Base-by-base conservation (phyloP, 73 alveolate species). In the Stentor roeselii region DNA sequence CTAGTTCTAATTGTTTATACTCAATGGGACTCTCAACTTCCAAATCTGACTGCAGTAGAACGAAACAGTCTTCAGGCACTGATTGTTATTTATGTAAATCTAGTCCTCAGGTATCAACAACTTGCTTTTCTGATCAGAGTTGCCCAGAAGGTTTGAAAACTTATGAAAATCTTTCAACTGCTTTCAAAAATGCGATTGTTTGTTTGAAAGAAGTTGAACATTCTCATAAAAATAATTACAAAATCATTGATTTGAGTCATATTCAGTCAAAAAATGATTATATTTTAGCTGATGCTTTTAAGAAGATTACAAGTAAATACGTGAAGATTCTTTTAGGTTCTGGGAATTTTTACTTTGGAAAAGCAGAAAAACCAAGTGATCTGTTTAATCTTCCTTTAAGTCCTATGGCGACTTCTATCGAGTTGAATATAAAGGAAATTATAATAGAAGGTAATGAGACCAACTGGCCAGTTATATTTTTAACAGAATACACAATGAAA, bases 21-120 rank as follows among this genome's bases (percentile, higher is more conserved):
- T 67, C 42, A 27, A 67, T 67, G 80, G 80, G 80, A 27, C 34
- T 21, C 14, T 67, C 37, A 2, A 67, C 80, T 67, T 21, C 11
- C 14, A 67, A 34, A n/a, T 21, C n/a, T 30, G 14, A 36, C 1
- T 67, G 80, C 41, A 21, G 42, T 30, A 67, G 67, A 50, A 50
- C 67, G 21, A 21, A 50, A 21, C 21, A 21, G 14, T 27, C 21
- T 30, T 40, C 21, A 67, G 11, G 37, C 37, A 30, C 14, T 67
- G 41, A 67, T 21, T 67, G 41, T 67, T 21, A 34, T 67, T 21
- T 50, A 50, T 6, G 21, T 50, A 21, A 21, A 50, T 6, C 6
- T 50, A 11, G 67, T 50, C 67, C 67, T 50, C 67, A n/a, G 74
- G 74, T 31, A 21, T 1, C 74, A 58, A 31, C 3, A 31, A 58